Base-by-base conservation (phyloP, 352 stramenopile genomes). In the Bremia lactucae region DNA sequence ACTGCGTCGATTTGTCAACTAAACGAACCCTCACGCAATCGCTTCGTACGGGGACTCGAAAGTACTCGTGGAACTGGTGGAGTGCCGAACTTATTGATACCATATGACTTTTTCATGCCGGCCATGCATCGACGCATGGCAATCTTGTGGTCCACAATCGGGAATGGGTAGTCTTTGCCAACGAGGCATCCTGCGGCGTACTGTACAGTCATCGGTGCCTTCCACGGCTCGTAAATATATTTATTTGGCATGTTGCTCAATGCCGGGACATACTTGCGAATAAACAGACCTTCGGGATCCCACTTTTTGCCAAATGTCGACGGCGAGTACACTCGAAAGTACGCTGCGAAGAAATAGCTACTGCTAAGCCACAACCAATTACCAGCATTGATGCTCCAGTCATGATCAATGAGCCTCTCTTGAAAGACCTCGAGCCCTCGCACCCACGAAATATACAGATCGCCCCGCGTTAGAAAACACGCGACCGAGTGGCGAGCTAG, bases 191-290 rank as follows among this genome's bases (percentile, higher is more conserved):
- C 80, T 5, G 72, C 72, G 5, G 74, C 62, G 15, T 89, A 65
- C 41, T 96, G 89, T 23, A 97, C 73, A 19, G 57, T 76, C 28
- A 83, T 49, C 0, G 94, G 92, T n/a, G 94, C 92, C 44, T 95
- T 97, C 95, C 94, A 98, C 2, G 94, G 95, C 55, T 98, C 91
- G 59, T 98, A 98, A 37, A 98, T 98, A 62, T 97, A 98, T 63
- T 97, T 97, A 29, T 68, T 59, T 13, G 94, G 94, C 52, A 97
- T 84, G 9, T 97, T 73, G 19, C 60, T 63, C 19, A 98, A 71
- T 37, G 71, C 74, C 3, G 93, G 91, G 13, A 98, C 53, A 57
- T 91, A 97, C 57, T 96, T 96, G 31, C 76, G 72, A 53, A 97
- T 96, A 51, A 90, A 97, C 23, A 83, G 60, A 13, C 88, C 88